Conservation (phyloP, 495 filamentous ascomycete genomes). For the Parathielavia appendiculata region DNA sequence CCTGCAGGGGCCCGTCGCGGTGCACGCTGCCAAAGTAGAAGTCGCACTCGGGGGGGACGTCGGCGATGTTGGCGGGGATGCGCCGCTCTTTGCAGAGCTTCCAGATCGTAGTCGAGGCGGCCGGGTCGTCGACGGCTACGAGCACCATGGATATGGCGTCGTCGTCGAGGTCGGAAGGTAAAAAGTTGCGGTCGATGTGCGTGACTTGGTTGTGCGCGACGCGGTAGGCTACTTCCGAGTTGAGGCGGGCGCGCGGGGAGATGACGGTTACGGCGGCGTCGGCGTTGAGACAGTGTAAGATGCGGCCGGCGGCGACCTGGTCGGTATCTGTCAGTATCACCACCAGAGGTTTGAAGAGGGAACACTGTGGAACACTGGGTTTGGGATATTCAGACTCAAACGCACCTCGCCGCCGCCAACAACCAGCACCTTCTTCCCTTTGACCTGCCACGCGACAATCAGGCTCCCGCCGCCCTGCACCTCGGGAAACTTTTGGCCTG, state of each 20-base stretch:
- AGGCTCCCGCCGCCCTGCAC: constrained; percentile 87
- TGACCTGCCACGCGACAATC: constrained; percentile 91
- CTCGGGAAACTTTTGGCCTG: constrained; percentile 56
- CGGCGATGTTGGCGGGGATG: constrained; percentile 91
- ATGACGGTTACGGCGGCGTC: constrained; percentile 86
- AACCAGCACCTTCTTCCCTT: constrained; percentile 74
- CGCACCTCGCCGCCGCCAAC: constrained; percentile 88
- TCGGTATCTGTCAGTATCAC: no score
- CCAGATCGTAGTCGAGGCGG: constrained; percentile 80
- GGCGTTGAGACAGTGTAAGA: constrained; percentile 87
- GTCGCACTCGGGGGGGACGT: constrained; percentile 94
- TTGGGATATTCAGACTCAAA: not conserved
- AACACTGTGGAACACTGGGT: no score
- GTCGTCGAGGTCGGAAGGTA: constrained; percentile 69
- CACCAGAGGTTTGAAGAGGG: no score
- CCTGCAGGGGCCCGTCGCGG: constrained; percentile 88
- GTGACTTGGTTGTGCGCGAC: constrained; percentile 65
- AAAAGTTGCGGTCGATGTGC: constrained; percentile 76
- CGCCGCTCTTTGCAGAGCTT: constrained; percentile 79
- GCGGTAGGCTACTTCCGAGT: constrained; percentile 80
- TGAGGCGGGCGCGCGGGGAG: constrained; percentile 71
- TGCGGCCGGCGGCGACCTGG: constrained; percentile 91
- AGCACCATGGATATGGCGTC: constrained; percentile 75
- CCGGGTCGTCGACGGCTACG: constrained; percentile 87
- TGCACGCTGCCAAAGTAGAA: constrained; percentile 97